Base-by-base conservation (phyloP, 78 protist genomes). In the Tieghemostelium lacteum region DNA sequence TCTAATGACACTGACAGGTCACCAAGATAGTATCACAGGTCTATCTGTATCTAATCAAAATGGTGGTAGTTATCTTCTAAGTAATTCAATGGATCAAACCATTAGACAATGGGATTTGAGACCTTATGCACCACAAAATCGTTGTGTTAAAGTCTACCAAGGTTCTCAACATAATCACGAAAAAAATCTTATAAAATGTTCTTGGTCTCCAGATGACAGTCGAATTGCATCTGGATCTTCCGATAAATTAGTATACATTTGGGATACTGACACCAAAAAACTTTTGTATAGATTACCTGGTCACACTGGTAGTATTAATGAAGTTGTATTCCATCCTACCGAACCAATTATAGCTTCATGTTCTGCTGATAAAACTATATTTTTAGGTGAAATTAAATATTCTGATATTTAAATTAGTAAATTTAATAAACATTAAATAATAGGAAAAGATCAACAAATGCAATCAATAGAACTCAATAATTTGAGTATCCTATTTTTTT, bases 51-150 rank as follows among this genome's bases (percentile, higher is more conserved):
- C 92, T 17, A 97, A 96, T 1, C 93, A 95, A 33, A n/a, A n/a
- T n/a, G n/a, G n/a, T n/a, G 97, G 97, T 1, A 10, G 58, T 14
- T 39, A 75, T 73, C 72, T 96, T 0, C 49, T 94, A 8, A 67
- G 95, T 0, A 94, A 95, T 55, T 65, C 97, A 2, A 96, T 96
- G 98, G 97, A 96, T 69, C 92, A 95, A 85, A 87, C 94, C 26
- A 19, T 73, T n/a, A 63, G 40, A 28, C 17, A 72, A 10, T 94
- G 93, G 92, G 96, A 94, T 58, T 45, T 94, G 10, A 26, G 85
- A 24, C 96, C 96, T 17, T 94, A 36, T 49, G 92, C 93, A n/a
- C 87, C 93, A 29, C n/a, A 49, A 0, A 63, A 85, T 29, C 72
- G 96, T 29, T 88, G 92, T 39, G 24, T 73, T 22, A 88, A 88